Base-by-base conservation (phyloP, 202 grass and related monocot species). In the Carex sylvatica region DNA sequence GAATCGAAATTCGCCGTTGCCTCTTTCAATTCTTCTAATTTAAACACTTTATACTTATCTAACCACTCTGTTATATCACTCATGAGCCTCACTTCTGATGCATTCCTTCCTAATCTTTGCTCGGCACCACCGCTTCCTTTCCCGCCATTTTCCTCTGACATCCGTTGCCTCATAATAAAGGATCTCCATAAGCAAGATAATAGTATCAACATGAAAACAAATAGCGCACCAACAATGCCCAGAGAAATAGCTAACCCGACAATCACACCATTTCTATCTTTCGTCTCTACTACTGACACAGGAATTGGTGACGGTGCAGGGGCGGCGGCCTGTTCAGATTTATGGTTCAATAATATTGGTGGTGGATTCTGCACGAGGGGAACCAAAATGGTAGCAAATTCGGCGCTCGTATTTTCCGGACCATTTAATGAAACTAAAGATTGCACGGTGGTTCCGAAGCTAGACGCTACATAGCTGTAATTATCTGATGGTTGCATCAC, bases 41-140 rank as follows among this genome's bases (percentile, higher is more conserved):
- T 67, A 87, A 93, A 98, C 86, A 98, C 83, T 83, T 84, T 91
- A 77, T 95, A 98, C 91, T 98, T 98, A 79, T 98, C 96, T 66
- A 98, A 84, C 92, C 89, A 98, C 61, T 95, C 96, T 13, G 92
- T 91, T 80, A 98, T 90, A 84, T 99, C 92, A 38, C 26, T 83
- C 51, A 93, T 92, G 56, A 99, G 76, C 4, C 83, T 90, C 61
- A 55, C 89, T 35, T 76, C 88, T 1, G 20, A 84, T 7, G 1
- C 81, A 30, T 14, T 79, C 33, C 78, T 78, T 47, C 36, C 70
- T 3, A 40, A 56, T 62, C 79, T 83, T 9, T 65, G 46, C 77
- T 26, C 61, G 67, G 82, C 88, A 1, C 54, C 38, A 26, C 69
- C 58, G 78, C 49, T 89, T 65, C 78, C 82, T 67, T 18, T 84